These are phyloP conservation scores for Pythium phragmiticola DNA, from an alignment of 352 stramenopile species.

Conservation along the genomic window DNA sequence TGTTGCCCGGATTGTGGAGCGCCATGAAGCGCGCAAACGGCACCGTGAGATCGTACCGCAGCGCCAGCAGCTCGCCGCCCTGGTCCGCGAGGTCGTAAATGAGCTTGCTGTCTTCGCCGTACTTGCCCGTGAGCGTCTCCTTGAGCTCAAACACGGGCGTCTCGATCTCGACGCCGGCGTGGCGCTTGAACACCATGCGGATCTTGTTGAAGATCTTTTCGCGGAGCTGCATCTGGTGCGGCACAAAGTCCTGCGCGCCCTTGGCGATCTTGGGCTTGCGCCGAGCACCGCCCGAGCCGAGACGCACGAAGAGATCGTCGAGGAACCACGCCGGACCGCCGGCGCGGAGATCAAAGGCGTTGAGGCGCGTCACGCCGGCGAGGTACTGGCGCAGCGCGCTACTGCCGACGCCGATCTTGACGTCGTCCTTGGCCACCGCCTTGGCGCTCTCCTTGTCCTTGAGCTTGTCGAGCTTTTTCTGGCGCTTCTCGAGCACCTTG, in stretches of 20 bases:
- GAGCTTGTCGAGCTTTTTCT: conserved; percentile 73
- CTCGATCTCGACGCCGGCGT: conserved; percentile 97
- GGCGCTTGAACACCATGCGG: conserved; percentile 96
- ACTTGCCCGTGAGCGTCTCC: conserved; percentile 98
- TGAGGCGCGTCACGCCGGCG: conserved; percentile 24
- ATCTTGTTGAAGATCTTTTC: conserved; percentile 98
- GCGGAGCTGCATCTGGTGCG: conserved; percentile 96
- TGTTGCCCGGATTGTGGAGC: conserved; percentile 96
- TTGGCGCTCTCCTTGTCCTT: conserved; percentile 79
- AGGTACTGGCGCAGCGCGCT: conserved; percentile 61
- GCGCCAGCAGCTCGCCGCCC: conserved; percentile 92
- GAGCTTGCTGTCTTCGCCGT: conserved; percentile 98
- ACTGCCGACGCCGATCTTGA: conserved; percentile 68
- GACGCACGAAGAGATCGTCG: conserved; percentile 62
- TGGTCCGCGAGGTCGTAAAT: conserved; percentile 99
- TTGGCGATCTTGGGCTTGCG: conserved; percentile 88
- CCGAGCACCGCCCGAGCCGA: conserved; percentile 70
- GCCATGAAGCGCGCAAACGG: conserved; percentile 98
- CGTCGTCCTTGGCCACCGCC: conserved; percentile 62
- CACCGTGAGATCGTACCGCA: conserved; percentile 98
- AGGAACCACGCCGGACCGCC: conserved; percentile 44
- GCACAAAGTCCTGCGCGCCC: conserved; percentile 95
- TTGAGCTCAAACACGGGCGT: conserved; percentile 99
- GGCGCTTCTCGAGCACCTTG: conserved; percentile 39
- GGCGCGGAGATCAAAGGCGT: conserved; percentile 62